Evolutionary conservation across 306 rosid species (phyloP).

Genomic region (Casuarina equisetifolia): DNA sequence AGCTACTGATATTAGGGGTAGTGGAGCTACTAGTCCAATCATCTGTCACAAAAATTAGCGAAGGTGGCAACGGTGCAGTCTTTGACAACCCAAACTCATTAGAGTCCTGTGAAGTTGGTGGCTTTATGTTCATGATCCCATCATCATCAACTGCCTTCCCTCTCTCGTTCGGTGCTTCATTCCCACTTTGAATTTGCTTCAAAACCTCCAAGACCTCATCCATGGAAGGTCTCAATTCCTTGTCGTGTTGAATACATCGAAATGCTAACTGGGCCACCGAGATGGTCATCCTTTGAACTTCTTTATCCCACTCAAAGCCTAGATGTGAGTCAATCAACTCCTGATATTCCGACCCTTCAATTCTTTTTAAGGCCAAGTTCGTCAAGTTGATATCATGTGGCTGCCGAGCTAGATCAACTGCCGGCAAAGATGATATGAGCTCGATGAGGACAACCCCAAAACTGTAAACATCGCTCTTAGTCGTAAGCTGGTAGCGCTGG

Average conservation of each 20-base stretch:
- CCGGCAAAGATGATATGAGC: slow-evolving; percentile 66
- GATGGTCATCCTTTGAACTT: slow-evolving; percentile 43
- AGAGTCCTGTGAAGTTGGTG: slow-evolving; percentile 43
- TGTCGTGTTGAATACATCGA: slow-evolving; percentile 63
- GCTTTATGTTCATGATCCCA: slow-evolving; percentile 10
- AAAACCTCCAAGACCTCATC: slow-evolving; percentile 49
- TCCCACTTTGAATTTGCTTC: slow-evolving; percentile 38
- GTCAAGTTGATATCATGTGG: slow-evolving; percentile 66
- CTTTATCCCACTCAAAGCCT: slow-evolving; percentile 52
- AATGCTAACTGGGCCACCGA: slow-evolving; percentile 66
- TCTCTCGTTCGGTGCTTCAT: slow-evolving; percentile 23
- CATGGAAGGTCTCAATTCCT: slow-evolving; percentile 71
- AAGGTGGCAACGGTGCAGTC: slow-evolving; percentile 27
- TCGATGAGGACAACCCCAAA: slow-evolving; percentile 75
- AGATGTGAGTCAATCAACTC: slow-evolving; percentile 59
- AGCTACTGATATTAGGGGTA: slow-evolving; percentile 40
- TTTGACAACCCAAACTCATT: slow-evolving; percentile 34
- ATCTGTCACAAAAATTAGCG: slow-evolving; percentile 44
- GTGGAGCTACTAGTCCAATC: slow-evolving; percentile 41
- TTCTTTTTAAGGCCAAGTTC: slow-evolving; percentile 44
- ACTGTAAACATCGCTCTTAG: slow-evolving; percentile 78
- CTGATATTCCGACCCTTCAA: slow-evolving; percentile 33
- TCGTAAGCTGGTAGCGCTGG: slow-evolving; percentile 57
- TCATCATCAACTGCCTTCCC: slow-evolving; percentile 14
- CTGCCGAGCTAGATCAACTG: slow-evolving; percentile 55